A percentile compares a stretch with the other conserved stretches of the same genome.
phyloP scores from a whole-genome alignment of 768 basidiomycete genomes.

The Russula virescens region DNA sequence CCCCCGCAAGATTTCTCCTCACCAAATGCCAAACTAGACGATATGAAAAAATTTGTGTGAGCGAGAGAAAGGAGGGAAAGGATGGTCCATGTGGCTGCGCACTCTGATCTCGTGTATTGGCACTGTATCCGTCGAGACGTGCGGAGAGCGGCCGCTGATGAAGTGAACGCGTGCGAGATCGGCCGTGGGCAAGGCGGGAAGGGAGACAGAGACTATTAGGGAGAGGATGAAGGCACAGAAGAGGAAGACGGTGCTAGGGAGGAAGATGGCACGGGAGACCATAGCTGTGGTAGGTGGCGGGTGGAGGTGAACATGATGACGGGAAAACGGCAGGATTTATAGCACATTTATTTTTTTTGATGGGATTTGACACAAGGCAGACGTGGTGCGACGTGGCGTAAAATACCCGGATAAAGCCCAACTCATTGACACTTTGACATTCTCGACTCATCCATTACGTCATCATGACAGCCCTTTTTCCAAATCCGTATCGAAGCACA shows the following conservation, averaged over 20 bases:
- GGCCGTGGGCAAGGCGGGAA: slow-evolving; percentile 60
- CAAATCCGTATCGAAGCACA: too few species aligned
- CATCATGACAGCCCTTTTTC: not conserved
- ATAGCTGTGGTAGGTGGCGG: slow-evolving; percentile 25
- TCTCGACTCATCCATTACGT: not conserved
- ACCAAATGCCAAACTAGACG: slow-evolving; percentile 68
- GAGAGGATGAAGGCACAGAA: slow-evolving; percentile 58
- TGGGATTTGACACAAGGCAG: not conserved
- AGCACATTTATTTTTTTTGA: not conserved
- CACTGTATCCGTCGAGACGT: slow-evolving; percentile 31
- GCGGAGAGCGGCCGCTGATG: slow-evolving; percentile 26
- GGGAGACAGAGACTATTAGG: slow-evolving; percentile 63
- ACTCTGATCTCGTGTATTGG: slow-evolving; percentile 44
- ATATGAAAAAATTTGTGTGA: not conserved
- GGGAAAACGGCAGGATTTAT: slow-evolving; percentile 1
- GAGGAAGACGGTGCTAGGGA: slow-evolving; percentile 55
- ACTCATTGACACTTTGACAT: not conserved
- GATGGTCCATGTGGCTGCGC: not conserved
- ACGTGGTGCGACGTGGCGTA: not conserved
- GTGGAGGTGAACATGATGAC: not conserved
- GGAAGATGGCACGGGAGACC: slow-evolving; percentile 46
- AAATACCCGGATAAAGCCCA: not conserved
- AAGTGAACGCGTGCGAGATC: slow-evolving; percentile 61
- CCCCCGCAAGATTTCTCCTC: slow-evolving; percentile 6
- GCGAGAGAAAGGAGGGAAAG: slow-evolving; percentile 19